A percentile compares a stretch with the other conserved stretches of the same genome.
phyloP scores from a whole-genome alignment of 2,329 filamentous ascomycete genomes.

The Fusarium staphyleae region DNA sequence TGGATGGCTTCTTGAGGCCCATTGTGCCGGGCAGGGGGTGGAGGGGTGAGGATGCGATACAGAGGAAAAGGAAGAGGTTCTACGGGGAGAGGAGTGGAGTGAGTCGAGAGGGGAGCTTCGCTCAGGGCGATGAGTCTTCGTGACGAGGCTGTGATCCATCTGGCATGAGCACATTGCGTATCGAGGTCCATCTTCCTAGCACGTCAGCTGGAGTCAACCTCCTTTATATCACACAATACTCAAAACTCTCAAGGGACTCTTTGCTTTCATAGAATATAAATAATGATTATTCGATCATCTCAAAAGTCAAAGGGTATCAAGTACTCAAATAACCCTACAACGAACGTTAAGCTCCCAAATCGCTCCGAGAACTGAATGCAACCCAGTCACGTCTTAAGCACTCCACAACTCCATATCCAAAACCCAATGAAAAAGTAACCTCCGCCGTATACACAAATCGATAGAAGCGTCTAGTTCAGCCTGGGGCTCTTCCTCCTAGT shows the following conservation, averaged over 20 bases:
- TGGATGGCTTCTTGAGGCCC: conserved; percentile 70
- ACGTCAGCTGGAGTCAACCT: background rate
- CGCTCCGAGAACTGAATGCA: conserved; percentile 18
- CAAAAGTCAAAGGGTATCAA: conserved; percentile 46
- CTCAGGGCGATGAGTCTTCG: conserved; percentile 16
- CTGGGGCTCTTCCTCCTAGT: conserved; percentile 64
- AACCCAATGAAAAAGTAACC: conserved; percentile 1
- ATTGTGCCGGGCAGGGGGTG: conserved; percentile 59
- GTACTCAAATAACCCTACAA: conserved; percentile 45
- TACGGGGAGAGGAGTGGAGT: conserved; percentile 27
- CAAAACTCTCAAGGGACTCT: no score
- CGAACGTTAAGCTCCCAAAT: conserved; percentile 27
- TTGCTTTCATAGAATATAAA: conserved; percentile 12
- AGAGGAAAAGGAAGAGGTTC: conserved; percentile 42
- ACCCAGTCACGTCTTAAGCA: conserved; percentile 10
- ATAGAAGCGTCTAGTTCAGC: conserved; percentile 46
- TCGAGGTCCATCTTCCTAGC: background rate
- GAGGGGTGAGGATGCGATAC: conserved; percentile 49
- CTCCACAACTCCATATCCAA: conserved; percentile 27
- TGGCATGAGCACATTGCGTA: background rate
- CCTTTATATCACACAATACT: no score
- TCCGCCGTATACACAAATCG: background rate
- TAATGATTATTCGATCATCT: conserved; percentile 27
- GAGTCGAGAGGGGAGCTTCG: conserved; percentile 25
- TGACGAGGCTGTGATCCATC: background rate